Evolutionary conservation across 2,329 filamentous ascomycete genomes (phyloP).

Genomic region (Tolypocladium tundrense): DNA sequence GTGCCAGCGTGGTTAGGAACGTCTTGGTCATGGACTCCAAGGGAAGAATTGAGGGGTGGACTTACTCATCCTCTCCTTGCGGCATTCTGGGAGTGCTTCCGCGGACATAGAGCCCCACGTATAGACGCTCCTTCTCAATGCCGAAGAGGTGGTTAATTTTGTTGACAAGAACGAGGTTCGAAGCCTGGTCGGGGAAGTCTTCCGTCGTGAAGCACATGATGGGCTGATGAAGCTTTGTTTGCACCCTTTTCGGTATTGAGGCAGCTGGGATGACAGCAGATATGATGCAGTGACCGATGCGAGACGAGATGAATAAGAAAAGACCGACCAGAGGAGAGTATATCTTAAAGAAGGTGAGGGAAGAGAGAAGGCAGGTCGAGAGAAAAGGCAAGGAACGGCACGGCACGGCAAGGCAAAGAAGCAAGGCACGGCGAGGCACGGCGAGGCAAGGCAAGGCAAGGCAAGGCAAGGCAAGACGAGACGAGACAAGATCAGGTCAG

Average conservation of each 20-base stretch:
- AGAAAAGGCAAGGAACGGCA: neutral
- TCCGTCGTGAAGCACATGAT: conserved; percentile 2
- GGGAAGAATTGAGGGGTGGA: neutral
- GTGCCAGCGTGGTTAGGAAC: neutral
- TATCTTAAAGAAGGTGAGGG: neutral
- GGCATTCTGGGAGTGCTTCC: conserved; percentile 5
- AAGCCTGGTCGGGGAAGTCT: conserved; percentile 2
- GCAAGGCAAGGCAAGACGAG: neutral
- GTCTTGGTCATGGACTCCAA: neutral
- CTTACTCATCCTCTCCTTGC: conserved; percentile 7
- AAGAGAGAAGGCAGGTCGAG: neutral
- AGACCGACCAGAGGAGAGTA: too few species aligned
- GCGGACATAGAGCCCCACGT: conserved; percentile 5
- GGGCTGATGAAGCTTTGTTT: neutral
- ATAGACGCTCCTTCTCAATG: conserved; percentile 11
- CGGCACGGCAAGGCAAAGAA: neutral
- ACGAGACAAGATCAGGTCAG: neutral
- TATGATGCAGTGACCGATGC: neutral
- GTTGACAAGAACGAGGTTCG: conserved; percentile 1
- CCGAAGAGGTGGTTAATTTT: neutral
- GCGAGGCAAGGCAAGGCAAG: neutral
- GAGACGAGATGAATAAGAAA: neutral
- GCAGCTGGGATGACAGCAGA: neutral
- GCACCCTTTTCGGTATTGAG: too few species aligned
- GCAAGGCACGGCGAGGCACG: neutral